A percentile compares a stretch with the other conserved stretches of the same genome.
These are phyloP conservation scores for Leersia perrieri DNA, from an alignment of 176 grass and related monocot genomes.

Conservation along the genomic window DNA sequence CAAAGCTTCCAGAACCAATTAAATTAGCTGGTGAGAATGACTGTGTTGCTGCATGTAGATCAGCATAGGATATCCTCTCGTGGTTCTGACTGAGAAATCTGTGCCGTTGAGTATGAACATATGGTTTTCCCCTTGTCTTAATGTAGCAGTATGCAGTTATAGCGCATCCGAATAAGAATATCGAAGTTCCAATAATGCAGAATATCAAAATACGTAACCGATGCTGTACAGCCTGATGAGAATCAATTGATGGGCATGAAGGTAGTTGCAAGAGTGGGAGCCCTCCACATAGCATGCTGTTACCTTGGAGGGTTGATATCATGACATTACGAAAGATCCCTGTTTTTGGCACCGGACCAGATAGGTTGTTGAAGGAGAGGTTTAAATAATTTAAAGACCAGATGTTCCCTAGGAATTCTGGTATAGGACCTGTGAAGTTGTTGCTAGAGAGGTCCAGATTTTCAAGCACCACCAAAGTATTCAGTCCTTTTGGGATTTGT, in stretches of 20 bases:
- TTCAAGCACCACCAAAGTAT: neutral
- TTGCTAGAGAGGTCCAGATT: slow-evolving; percentile 25
- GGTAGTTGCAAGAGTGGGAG: slow-evolving; percentile 4
- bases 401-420: neutral
- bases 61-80: slow-evolving; percentile 31
- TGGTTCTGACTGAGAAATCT: neutral
- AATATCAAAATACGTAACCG: neutral
- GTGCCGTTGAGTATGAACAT: neutral
- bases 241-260: slow-evolving; percentile 3
- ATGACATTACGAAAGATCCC: slow-evolving; percentile 11
- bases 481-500: neutral
- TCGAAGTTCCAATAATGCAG: neutral
- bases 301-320: neutral
- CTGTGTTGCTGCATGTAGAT: slow-evolving; percentile 13
- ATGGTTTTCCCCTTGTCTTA: neutral
- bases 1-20: slow-evolving; percentile 39
- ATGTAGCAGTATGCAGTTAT: neutral
- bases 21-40: slow-evolving; percentile 32
- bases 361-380: slow-evolving; percentile 33
- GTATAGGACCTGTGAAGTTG: slow-evolving; percentile 21
- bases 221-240: neutral
- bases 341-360: slow-evolving; percentile 18
- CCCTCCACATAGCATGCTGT: slow-evolving; percentile 25
- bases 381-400: slow-evolving; percentile 13
- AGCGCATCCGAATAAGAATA: slow-evolving; percentile 1